Percentiles rank a stretch among this genome's conserved stretches.
Evolutionary conservation across 2,329 filamentous ascomycete genomes (phyloP).

Genomic region (Pyrenochaeta sp.): DNA sequence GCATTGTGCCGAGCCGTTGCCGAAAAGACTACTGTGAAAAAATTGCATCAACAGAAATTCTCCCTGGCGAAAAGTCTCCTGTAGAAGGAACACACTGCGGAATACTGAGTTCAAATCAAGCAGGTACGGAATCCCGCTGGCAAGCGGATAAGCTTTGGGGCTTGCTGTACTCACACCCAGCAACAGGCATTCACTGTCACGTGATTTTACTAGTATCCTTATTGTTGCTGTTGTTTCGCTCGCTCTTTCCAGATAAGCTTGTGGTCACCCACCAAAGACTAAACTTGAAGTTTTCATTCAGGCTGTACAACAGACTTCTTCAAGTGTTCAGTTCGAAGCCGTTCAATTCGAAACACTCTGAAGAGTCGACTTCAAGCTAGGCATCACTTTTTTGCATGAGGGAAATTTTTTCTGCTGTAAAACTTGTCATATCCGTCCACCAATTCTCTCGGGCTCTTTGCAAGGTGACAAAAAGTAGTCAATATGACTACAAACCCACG

Average conservation of each 20-base stretch:
- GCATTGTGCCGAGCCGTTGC: constrained; percentile 27
- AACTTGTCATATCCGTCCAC: too few species aligned
- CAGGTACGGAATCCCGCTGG: constrained; percentile 15
- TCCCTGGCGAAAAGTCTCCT: not conserved
- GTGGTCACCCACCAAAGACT: constrained; percentile 14
- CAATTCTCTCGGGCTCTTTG: not conserved
- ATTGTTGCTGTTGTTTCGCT: not conserved
- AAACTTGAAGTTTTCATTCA: not conserved
- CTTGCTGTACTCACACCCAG: constrained; percentile 12
- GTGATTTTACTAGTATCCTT: constrained; percentile 17
- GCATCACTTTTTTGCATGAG: not conserved
- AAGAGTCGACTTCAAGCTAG: not conserved
- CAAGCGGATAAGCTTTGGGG: constrained; percentile 12
- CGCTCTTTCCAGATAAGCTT: too few species aligned
- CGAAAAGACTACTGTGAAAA: constrained; percentile 18
- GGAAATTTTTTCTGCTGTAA: not conserved
- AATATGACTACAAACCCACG: constrained; percentile 10
- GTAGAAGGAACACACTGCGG: not conserved
- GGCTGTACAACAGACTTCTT: not conserved
- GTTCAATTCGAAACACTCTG: too few species aligned
- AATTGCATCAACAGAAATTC: constrained; percentile 14
- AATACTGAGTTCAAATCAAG: constrained; percentile 10
- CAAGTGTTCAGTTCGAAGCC: too few species aligned
- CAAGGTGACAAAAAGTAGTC: not conserved
- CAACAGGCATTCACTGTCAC: constrained; percentile 17